phyloP scores from a whole-genome alignment of 306 rosid species.

The Cicer chorassanicum region DNA sequence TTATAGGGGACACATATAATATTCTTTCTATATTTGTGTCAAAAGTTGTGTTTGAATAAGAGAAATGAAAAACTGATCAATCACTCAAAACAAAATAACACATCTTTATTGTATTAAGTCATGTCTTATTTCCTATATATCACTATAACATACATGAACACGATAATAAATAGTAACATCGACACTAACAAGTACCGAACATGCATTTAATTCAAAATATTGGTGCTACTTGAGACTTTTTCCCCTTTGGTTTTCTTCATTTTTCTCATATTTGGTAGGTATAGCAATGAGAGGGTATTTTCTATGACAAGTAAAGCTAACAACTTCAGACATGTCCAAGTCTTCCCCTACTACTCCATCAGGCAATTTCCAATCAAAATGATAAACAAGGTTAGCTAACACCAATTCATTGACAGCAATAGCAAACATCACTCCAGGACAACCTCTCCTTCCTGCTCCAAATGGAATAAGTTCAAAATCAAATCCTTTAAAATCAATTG shows the following conservation, averaged over 20 bases:
- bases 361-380: slow-evolving; percentile 34
- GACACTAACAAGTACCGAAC: too few species aligned
- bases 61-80: background rate
- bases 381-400: slow-evolving; percentile 22
- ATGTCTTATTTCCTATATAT: background rate
- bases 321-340: slow-evolving; percentile 31
- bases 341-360: background rate
- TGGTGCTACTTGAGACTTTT: background rate
- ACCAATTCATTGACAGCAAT: slow-evolving; percentile 31
- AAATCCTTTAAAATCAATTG: slow-evolving; percentile 39
- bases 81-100: background rate
- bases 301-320: slow-evolving; percentile 12
- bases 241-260: background rate
- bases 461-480: slow-evolving; percentile 44
- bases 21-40: too few species aligned
- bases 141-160: too few species aligned
- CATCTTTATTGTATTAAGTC: background rate
- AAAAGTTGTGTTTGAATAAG: too few species aligned
- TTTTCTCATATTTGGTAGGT: background rate
- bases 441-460: slow-evolving; percentile 51
- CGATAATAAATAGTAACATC: too few species aligned
- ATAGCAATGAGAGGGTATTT: slow-evolving; percentile 5
- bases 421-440: slow-evolving; percentile 37
- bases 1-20: too few species aligned
- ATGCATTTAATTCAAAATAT: too few species aligned